These are phyloP conservation scores for Glycine soja DNA, from an alignment of 306 rosid species.

Conservation along the genomic window DNA sequence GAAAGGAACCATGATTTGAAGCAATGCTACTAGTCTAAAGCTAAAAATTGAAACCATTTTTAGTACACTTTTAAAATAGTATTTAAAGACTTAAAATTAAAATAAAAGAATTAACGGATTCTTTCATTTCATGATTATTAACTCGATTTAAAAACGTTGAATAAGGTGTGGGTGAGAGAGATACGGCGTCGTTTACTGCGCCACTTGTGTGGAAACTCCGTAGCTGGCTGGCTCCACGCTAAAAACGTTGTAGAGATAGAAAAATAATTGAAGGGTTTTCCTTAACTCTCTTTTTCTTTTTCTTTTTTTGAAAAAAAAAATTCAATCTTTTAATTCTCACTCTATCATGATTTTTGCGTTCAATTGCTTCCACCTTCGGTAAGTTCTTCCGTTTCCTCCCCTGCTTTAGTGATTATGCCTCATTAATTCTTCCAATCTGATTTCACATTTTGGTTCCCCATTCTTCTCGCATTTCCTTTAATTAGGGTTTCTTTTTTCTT, in stretches of 20 bases:
- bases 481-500: conserved; percentile 7
- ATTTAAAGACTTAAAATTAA: too few species aligned
- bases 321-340: background rate
- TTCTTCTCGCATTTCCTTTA: background rate
- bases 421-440: background rate
- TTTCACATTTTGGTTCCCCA: background rate
- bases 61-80: too few species aligned
- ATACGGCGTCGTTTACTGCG: conserved; percentile 4
- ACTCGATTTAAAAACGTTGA: too few species aligned
- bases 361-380: conserved; percentile 11
- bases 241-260: background rate
- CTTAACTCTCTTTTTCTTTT: background rate
- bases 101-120: too few species aligned
- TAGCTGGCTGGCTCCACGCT: background rate
- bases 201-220: background rate
- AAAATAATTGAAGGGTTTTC: conserved; percentile 33
- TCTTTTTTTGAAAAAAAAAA: background rate
- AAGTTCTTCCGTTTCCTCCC: background rate
- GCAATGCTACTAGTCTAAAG: too few species aligned
- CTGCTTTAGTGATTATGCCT: background rate
- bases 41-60: too few species aligned
- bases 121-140: too few species aligned
- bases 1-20: too few species aligned
- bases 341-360: background rate
- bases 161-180: background rate